These are phyloP conservation scores for Phytophthora pini DNA, from an alignment of 352 stramenopile genomes.

Conservation along the genomic window DNA sequence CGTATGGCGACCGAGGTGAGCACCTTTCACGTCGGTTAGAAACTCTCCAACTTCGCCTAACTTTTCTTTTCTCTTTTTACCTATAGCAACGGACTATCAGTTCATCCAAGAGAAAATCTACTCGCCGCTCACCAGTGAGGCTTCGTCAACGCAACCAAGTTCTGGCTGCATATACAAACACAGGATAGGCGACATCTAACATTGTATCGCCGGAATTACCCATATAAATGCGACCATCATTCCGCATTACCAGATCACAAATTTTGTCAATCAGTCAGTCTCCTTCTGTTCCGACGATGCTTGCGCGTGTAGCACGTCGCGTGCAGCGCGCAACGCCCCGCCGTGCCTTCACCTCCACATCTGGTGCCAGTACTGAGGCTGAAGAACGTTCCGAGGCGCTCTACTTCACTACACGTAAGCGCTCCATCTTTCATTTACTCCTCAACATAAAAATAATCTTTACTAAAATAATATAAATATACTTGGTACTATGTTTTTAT, in stretches of 20 bases:
- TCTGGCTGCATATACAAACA: background rate
- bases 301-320: constrained; percentile 24
- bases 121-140: constrained; percentile 6
- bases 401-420: constrained; percentile 78
- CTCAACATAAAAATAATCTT: background rate
- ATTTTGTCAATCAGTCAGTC: constrained; percentile 13
- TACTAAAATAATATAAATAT: background rate
- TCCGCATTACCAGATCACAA: constrained; percentile 3
- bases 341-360: constrained; percentile 19
- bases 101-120: constrained; percentile 7
- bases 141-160: constrained; percentile 16
- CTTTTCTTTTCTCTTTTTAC: constrained; percentile 1
- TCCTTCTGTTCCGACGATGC: constrained; percentile 24
- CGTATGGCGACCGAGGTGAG: constrained; percentile 33
- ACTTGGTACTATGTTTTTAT: too few species aligned
- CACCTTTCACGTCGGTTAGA: background rate
- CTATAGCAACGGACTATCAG: constrained; percentile 9
- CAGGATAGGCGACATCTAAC: constrained; percentile 31
- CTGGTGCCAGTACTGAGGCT: background rate
- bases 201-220: constrained; percentile 15
- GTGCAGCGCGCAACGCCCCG: constrained; percentile 11
- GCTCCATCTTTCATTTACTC: background rate
- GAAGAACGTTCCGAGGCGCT: constrained; percentile 31
- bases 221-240: constrained; percentile 16
- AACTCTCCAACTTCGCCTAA: constrained; percentile 2